These are phyloP conservation scores for Scheffersomyces lignosus DNA, from an alignment of 805 yeast genomes.

Conservation along the genomic window DNA sequence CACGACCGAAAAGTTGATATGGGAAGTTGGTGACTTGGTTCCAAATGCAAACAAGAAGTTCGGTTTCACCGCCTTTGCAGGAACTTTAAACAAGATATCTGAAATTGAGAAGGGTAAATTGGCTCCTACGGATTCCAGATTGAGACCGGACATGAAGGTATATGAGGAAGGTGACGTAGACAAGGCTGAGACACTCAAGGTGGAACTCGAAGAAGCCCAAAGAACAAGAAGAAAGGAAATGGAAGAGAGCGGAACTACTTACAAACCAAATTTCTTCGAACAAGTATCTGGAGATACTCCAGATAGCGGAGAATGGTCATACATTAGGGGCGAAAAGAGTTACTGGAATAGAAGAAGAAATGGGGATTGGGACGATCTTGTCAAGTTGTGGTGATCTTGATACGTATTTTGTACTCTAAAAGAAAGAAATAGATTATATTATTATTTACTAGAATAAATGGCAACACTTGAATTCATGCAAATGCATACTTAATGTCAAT, in stretches of 20 bases:
- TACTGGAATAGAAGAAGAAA: conserved; percentile 80
- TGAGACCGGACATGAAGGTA: conserved; percentile 78
- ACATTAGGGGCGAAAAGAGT: conserved; percentile 55
- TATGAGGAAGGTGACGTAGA: conserved; percentile 72
- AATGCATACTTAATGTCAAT: no score
- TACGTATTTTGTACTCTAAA: no score
- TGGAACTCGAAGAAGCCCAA: conserved; percentile 74
- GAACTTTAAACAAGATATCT: conserved; percentile 78
- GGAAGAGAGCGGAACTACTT: conserved; percentile 44
- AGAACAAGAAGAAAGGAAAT: conserved; percentile 67
- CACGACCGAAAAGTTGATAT: conserved; percentile 48
- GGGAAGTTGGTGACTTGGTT: conserved; percentile 72
- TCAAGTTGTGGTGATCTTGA: conserved; percentile 52
- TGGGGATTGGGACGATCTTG: conserved; percentile 59
- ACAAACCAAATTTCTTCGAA: conserved; percentile 66
- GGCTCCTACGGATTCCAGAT: conserved; percentile 87
- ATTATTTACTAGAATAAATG: no score
- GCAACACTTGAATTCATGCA: no score
- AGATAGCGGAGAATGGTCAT: conserved; percentile 53
- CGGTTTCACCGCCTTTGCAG: conserved; percentile 85
- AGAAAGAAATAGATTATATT: no score
- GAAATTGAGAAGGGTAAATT: conserved; percentile 59
- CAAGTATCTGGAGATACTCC: conserved; percentile 35
- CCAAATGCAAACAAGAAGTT: conserved; percentile 60
- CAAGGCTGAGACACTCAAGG: conserved; percentile 69